Conservation (phyloP, 1,284 basidiomycete species). For the Trichosporon faecale region DNA sequence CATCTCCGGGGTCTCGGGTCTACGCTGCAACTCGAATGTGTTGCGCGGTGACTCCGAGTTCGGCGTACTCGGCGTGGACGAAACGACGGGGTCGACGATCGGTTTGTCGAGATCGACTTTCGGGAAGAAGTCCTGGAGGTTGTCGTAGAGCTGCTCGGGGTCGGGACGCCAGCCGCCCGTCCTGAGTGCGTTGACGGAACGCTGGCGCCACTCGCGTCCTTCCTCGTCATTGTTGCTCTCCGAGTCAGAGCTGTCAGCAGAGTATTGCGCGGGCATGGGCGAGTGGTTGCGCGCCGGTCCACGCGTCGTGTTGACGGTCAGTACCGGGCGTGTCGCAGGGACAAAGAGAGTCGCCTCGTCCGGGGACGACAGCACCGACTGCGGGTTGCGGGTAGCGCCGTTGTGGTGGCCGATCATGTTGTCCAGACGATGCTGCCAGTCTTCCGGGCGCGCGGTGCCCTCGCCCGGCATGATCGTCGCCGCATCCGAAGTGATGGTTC, state of each 20-base stretch:
- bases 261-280: background rate
- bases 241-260: constrained; percentile 2
- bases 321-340: background rate
- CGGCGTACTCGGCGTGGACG: constrained; percentile 63
- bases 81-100: constrained; percentile 71
- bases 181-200: constrained; percentile 59
- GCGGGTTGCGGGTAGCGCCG: constrained; percentile 2
- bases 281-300: background rate
- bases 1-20: background rate
- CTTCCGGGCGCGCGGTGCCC: constrained; percentile 31
- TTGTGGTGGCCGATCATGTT: constrained; percentile 27
- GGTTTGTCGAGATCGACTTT: constrained; percentile 95
- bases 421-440: constrained; percentile 33
- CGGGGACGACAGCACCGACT: constrained; percentile 19
- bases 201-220: constrained; percentile 45
- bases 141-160: constrained; percentile 89
- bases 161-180: constrained; percentile 62
- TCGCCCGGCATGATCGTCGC: constrained; percentile 30
- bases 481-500: constrained; percentile 32
- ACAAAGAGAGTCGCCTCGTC: constrained; percentile 45
- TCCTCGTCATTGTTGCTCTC: background rate
- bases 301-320: constrained; percentile 35
- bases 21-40: constrained; percentile 14
- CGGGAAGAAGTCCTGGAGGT: constrained; percentile 92
- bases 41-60: constrained; percentile 32